Evolutionary conservation across 1,284 basidiomycete species (phyloP), one percentile per base, ranked within the genome.

Genomic region (Cryptococcus maquisensis): DNA sequence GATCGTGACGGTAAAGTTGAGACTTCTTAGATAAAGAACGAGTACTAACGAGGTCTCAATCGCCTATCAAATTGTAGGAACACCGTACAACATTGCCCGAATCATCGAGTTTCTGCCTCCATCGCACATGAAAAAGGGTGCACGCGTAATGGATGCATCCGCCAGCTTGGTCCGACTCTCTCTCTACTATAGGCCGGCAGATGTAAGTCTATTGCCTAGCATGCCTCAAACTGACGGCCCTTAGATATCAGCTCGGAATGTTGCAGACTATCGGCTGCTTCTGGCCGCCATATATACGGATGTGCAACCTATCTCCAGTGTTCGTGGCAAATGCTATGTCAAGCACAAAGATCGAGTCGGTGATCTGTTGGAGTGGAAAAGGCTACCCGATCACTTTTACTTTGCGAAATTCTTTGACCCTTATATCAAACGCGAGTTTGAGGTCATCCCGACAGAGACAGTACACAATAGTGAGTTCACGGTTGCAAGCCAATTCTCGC

Each of bases 361-460:
- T 48, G 90, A 96, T 78, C 79, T 97, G 50, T 83, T 87, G 66
- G 87, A 87, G n/a, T 97, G 92, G 92, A 96, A 94, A 79, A 90
- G 88, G 76, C 84, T 86, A 47, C 90, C 92, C 13, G 93, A 97
- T 75, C 85, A 90, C 65, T 97, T 97, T 79, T 96, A 93, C 81
- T 97, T 92, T 79, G 85, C 86, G 65, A 86, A 89, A 64, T 82
- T 95, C 54, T 97, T 93, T 74, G 95, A 98, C 78, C 90, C 94
- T 44, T 98, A 97, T 78, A 90, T 97, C 76, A 94, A 96, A 79
- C 90, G 92, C 74, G 95, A 96, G 77, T 97, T 95, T 77, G 96
- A 98, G 75, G 88, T 98, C 63, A 86, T 98, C 55, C 86, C 89
- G 52, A 85, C 90, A 24, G 83, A 83, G 46, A 88, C 87, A 67